Evolutionary conservation across 306 rosid species (phyloP), one percentile per base, ranked within the genome.

Genomic region (Casuarina glauca): DNA sequence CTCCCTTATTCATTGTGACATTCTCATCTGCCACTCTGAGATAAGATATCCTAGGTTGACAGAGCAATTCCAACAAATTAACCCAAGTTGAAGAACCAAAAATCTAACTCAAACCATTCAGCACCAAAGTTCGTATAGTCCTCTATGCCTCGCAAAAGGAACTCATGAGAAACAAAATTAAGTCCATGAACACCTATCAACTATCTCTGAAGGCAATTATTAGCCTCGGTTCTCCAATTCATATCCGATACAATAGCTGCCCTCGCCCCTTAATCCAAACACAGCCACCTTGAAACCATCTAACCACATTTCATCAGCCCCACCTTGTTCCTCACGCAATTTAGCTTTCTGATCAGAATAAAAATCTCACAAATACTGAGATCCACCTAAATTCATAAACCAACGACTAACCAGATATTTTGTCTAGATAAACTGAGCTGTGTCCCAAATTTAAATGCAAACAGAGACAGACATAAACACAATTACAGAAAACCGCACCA

Each of bases 11-110:
- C 96, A 91, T 91, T 82, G 79, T 91, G 86, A 71, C 62, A 75
- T 76, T 72, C 84, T 88, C 94, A 91, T 88, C 83, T 82, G 88
- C 86, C 64, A 84, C 83, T 76, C 78, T 84, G 75, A 53, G 62
- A 74, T 57, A 75, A 83, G 78, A 81, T 78, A 63, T 70, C 80
- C 63, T 48, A 60, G 50, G 84, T 13, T 42, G 71, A n/a, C 6
- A 35, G 32, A 26, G 53, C 15, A 69, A 60, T 41, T 66, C 72
- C 64, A 63, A 69, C 58, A 79, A 84, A 73, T 68, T 48, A 69
- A 81, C 75, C 80, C 85, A 69, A 76, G 67, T 68, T 69, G 52
- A 84, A 80, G 82, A 69, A 52, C 20, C 15, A 39, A 6, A 74
- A 36, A 66, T 6, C 35, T 74, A 74, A 73, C 73, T 71, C 72